Evolutionary conservation across 2,329 filamentous ascomycete genomes (phyloP), one percentile per base, ranked within the genome.

Genomic region (Aspergillus quadrilineatus): DNA sequence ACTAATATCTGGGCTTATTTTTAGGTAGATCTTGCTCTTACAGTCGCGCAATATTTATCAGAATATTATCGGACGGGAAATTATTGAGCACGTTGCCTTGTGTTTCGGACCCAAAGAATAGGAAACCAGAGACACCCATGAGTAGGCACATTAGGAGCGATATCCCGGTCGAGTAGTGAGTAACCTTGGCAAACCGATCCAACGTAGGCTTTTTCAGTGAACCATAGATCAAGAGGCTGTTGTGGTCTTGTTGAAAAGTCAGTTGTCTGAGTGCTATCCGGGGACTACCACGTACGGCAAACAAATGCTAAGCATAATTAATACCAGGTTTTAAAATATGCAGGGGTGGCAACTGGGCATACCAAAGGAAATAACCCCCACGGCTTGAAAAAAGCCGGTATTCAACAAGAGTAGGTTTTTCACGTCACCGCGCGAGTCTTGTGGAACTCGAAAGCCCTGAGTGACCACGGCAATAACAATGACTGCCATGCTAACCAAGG

Each of bases 321-420:
- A 75, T 30, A 44, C 59, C 57, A 45, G 15, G 44, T 46, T 46
- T 47, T 44, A 51, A 39, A 3, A 6, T 29, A 44, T 36, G 37
- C 17, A 29, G 15, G 22, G 45, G 30, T 7, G 41, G 67, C 12
- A 14, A 36, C 7, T 9, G 9, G 41, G 17, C 83, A 46, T 80
- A 94, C 90, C 92, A 73, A 99, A 99, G 4, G 94, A 97, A 65
- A 99, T 99, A 15, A 99, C 93, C 32, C 94, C 94, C 67, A 99
- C 92, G 22, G 94, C 93, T 74, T 97, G 92, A 69, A 97, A 95
- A 57, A 99, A 87, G 47, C 93, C 94, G 28, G 82, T 80, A 68
- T 96, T 95, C 64, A 97, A 80, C n/a, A 88, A 85, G 56, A 97
- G 77, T 37, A 87, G 83, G 55, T 82, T 84, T 60, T 81, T 83